A percentile compares a stretch with the other conserved stretches of the same genome.
phyloP scores from a whole-genome alignment of 2,329 filamentous ascomycete species.

The Hypoxylon sp. region DNA sequence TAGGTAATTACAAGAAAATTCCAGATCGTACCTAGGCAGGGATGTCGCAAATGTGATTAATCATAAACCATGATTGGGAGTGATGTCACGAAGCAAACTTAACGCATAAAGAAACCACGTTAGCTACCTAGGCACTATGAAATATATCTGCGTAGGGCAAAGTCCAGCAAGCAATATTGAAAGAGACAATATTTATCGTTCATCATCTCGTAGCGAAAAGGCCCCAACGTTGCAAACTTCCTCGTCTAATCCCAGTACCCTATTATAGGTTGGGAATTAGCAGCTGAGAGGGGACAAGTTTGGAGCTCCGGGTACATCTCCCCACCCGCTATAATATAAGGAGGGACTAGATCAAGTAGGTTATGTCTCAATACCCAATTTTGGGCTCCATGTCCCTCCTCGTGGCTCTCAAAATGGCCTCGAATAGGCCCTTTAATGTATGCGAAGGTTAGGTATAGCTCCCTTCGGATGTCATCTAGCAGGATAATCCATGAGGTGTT shows the following conservation, averaged over 20 bases:
- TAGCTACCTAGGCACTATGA: not conserved
- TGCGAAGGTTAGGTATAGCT: slow-evolving; percentile 7
- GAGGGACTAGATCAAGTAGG: too few relatives aligned
- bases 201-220: not conserved
- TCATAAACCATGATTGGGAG: too few relatives aligned
- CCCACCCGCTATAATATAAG: too few relatives aligned
- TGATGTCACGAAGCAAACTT: too few relatives aligned
- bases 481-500: slow-evolving; percentile 18
- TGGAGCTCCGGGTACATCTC: too few relatives aligned
- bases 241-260: too few relatives aligned
- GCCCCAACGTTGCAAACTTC: too few relatives aligned
- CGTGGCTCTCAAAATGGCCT: not conserved
- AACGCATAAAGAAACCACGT: not conserved
- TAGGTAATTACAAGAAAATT: too few relatives aligned
- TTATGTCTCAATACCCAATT: not conserved
- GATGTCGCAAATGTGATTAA: too few relatives aligned
- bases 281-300: too few relatives aligned
- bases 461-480: slow-evolving; percentile 6
- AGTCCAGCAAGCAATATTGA: not conserved
- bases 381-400: not conserved
- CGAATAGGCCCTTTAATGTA: not conserved
- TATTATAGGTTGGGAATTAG: too few relatives aligned
- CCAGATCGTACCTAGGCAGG: too few relatives aligned
- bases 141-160: not conserved
- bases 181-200: not conserved